Conservation (phyloP, 2,329 filamentous ascomycete genomes). For the Fusarium lateritium region DNA sequence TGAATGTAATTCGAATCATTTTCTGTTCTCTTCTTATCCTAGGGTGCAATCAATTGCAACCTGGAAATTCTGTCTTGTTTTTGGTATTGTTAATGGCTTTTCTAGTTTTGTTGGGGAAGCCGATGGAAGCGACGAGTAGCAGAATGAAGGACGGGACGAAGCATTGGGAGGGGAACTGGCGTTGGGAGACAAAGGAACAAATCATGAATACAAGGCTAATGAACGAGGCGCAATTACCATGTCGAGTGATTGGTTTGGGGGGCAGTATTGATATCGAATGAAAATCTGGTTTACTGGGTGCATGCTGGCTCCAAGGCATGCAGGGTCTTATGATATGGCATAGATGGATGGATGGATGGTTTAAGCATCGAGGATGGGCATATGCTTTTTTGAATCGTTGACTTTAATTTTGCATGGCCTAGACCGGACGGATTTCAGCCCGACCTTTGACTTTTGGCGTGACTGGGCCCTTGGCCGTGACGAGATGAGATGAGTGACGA, state of each 20-base stretch:
- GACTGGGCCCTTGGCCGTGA: neutral
- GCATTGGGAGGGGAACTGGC: conserved; percentile 24
- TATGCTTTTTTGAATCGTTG: neutral
- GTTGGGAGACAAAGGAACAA: conserved; percentile 27
- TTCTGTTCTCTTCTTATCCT: conserved; percentile 20
- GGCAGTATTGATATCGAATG: conserved; percentile 1
- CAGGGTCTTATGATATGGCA: neutral
- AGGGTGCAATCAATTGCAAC: neutral
- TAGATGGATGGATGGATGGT: neutral
- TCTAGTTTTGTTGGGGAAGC: neutral
- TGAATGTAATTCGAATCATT: conserved; percentile 25
- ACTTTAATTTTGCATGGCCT: neutral
- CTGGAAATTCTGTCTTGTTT: conserved; percentile 6
- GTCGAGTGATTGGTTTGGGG: conserved; percentile 9
- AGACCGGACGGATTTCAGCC: neutral
- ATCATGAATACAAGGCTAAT: conserved; percentile 18
- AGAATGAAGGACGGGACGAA: conserved; percentile 5
- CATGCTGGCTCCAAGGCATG: neutral
- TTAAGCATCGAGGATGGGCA: neutral
- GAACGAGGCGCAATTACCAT: conserved; percentile 3
- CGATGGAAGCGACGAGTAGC: neutral
- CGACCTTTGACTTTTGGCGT: neutral
- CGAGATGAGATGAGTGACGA: conserved; percentile 2
- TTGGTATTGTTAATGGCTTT: conserved; percentile 12
- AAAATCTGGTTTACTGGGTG: conserved; percentile 3